Evolutionary conservation across 2,329 filamentous ascomycete species (phyloP), one percentile per base, ranked within the genome.

Genomic region (Stagonosporopsis rhizophila): DNA sequence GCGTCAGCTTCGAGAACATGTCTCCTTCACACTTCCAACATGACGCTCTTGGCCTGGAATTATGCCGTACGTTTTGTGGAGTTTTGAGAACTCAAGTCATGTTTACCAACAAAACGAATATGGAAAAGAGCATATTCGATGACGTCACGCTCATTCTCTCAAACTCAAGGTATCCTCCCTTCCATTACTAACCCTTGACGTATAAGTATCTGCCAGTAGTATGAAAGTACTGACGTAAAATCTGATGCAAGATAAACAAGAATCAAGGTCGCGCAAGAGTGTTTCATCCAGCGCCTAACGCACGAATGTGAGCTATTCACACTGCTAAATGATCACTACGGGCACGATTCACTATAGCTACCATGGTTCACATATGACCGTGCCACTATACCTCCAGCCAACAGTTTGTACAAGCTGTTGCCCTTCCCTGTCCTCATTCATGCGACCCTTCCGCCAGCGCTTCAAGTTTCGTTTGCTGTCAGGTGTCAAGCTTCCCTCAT

Each of bases 321-420:
- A 42, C 32, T 6, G 12, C n/a, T 15, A 45, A 25, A n/a, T 22
- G 20, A 5, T 20, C 20, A 15, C 4, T 22, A 5, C 8, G 25
- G 23, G 28, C 35, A 52, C 41, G 45, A 37, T 25, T 41, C 28
- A n/a, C 14, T 37, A 38, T 42, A 38, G 5, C 38, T 37, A 47
- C 14, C 51, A 37, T 9, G 14, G 51, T 32, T 17, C n/a, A 38
- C 28, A 34, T 37, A 42, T 42, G 4, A 12, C 14, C 12, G 19
- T 12, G 22, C 44, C 44, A 54, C 38, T 6, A 9, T 52, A 34
- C 38, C n/a, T 9, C 15, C 6, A 39, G 8, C 32, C 30, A 44
- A 48, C 38, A 34, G 41, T 15, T 15, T 38, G 15, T 30, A 28
- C 15, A 44, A 17, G 17, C 17, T 17, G 7, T n/a, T 23, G n/a